Base-by-base conservation (phyloP, 305 asterid genomes). In the Solanum aculeatissimum region DNA sequence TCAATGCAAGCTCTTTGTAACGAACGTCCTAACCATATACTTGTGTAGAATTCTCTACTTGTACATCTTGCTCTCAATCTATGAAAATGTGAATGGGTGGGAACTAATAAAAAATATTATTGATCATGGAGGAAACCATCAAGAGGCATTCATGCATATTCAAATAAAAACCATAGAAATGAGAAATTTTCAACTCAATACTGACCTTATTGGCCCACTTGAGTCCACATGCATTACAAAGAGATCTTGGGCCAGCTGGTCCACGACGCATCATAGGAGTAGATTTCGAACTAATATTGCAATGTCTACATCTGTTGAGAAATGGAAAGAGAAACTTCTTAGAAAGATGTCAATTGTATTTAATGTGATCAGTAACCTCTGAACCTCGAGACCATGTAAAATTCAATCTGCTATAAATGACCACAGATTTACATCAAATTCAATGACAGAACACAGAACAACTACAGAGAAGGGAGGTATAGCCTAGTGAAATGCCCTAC, bases 201-300 rank as follows among this genome's bases (percentile, higher is more conserved):
- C 58, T 65, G 85, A 94, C 98, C 98, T 93, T 94, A 83, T 93
- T 93, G 74, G 97, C 98, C 98, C 98, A 94, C 98, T 93, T 94
- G 83, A 93, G 95, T 60, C 98, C 98, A 82, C 98, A 93, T 23
- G 98, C 98, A 86, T 94, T 94, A 87, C 98, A 92, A 43, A 93
- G 97, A 83, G 98, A 92, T 91, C 97, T 92, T 7, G 94, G 95
- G 80, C 98, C 98, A 79, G 89, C 93, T 80, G 98, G 97, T 53
- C 98, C 98, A 38, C 98, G 94, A 25, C 97, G 93, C 97, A 94
- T 94, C 97, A 93, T 93, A 86, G 98, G 97, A 85, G 98, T 94
- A 80, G 92, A 89, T 88, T 89, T 92, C 85, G 89, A 93, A 85
- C 91, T 88, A 43, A 88, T 90, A 77, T 97, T 95, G 87, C 98